phyloP scores from a whole-genome alignment of 2,329 filamentous ascomycete species.

The Colletotrichum zoysiae region DNA sequence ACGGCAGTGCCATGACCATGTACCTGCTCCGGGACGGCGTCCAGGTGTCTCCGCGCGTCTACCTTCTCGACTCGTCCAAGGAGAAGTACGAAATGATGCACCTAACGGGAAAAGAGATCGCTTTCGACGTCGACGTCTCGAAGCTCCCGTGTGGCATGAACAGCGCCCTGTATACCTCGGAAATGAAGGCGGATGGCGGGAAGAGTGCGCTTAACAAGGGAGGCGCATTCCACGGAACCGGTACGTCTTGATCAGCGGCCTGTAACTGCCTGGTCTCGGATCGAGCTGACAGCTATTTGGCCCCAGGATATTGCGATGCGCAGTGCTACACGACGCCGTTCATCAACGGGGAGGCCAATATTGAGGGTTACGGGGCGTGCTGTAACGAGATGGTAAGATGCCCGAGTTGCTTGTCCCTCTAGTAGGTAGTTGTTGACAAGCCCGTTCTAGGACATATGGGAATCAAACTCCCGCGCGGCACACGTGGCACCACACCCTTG shows the following conservation, averaged over 20 bases:
- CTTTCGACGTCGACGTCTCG: conserved; percentile 75
- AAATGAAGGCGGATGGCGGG: conserved; percentile 71
- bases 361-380: conserved; percentile 60
- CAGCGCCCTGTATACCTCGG: conserved; percentile 72
- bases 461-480: conserved; percentile 62
- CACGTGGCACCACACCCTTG: conserved; percentile 64
- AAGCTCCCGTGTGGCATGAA: conserved; percentile 76
- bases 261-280: not conserved
- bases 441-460: conserved; percentile 60
- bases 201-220: conserved; percentile 65
- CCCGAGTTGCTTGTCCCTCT: not conserved
- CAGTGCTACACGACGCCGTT: conserved; percentile 66
- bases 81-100: conserved; percentile 71
- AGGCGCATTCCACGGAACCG: conserved; percentile 71
- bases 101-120: conserved; percentile 71
- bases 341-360: conserved; percentile 61
- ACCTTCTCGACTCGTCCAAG: conserved; percentile 67
- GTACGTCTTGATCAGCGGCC: conserved; percentile 45
- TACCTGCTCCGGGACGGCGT: conserved; percentile 46
- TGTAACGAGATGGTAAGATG: conserved; percentile 62
- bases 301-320: conserved; percentile 67
- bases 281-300: not conserved
- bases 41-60: conserved; percentile 61
- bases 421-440: not conserved
- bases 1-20: conserved; percentile 49